phyloP scores from a whole-genome alignment of 2,329 filamentous ascomycete genomes.

The Tolypocladium cylindrosporum region DNA sequence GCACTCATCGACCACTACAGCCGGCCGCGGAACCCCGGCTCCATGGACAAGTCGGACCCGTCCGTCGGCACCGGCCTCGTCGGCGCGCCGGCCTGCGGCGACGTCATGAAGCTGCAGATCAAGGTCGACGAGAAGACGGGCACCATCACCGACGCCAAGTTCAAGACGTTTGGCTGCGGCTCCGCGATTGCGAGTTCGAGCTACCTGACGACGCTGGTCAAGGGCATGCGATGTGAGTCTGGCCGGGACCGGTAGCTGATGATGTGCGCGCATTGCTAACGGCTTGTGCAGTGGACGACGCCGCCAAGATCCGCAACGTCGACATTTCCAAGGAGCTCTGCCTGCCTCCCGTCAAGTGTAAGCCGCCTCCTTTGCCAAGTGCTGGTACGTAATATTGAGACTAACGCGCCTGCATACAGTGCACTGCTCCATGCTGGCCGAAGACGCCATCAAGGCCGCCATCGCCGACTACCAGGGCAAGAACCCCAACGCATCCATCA shows the following conservation, averaged over 20 bases:
- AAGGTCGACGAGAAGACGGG: slow-evolving; percentile 81
- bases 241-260: not conserved
- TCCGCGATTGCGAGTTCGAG: slow-evolving; percentile 82
- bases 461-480: slow-evolving; percentile 87
- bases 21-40: slow-evolving; percentile 44
- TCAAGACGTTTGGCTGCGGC: slow-evolving; percentile 96
- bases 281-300: slow-evolving; percentile 60
- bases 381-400: not conserved
- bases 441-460: slow-evolving; percentile 85
- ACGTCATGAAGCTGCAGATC: slow-evolving; percentile 77
- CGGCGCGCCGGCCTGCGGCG: slow-evolving; percentile 78
- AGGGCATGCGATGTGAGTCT: slow-evolving; percentile 62
- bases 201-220: slow-evolving; percentile 89
- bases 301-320: slow-evolving; percentile 85
- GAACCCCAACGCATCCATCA: slow-evolving; percentile 44
- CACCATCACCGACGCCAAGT: slow-evolving; percentile 88
- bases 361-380: slow-evolving; percentile 23
- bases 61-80: slow-evolving; percentile 90
- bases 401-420: slow-evolving; percentile 35
- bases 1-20: slow-evolving; percentile 37
- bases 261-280: not conserved
- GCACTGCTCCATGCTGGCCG: slow-evolving; percentile 85
- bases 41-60: slow-evolving; percentile 59
- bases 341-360: slow-evolving; percentile 77
- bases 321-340: slow-evolving; percentile 97